Evolutionary conservation across 331 rosid genomes (phyloP).

Genomic region (Erythrophleum ivorense): DNA sequence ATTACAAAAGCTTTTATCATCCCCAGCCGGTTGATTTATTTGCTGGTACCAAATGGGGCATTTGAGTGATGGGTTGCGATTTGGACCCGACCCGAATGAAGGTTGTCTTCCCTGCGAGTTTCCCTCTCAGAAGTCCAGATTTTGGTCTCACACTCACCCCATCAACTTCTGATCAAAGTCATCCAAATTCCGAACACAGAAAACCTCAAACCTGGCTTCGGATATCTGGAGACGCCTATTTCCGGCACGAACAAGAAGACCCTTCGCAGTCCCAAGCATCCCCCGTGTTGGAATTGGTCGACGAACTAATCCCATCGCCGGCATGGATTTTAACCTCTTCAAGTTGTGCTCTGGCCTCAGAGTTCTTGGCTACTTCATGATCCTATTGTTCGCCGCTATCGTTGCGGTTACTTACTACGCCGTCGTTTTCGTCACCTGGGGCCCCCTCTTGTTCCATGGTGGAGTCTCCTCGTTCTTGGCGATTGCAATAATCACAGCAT

Average conservation of each 20-base stretch:
- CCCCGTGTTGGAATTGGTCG: slow-evolving; percentile 40
- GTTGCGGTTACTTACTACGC: slow-evolving; percentile 79
- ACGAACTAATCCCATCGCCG: slow-evolving; percentile 24
- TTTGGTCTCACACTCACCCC: neutral
- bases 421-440: slow-evolving; percentile 77
- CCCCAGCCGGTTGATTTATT: too few relatives aligned
- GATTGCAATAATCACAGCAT: slow-evolving; percentile 51
- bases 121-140: neutral
- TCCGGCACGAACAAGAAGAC: slow-evolving; percentile 55
- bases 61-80: neutral
- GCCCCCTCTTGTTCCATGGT: slow-evolving; percentile 62
- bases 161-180: neutral
- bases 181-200: neutral
- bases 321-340: slow-evolving; percentile 68
- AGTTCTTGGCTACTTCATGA: slow-evolving; percentile 81
- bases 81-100: slow-evolving; percentile 8
- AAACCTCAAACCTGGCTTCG: slow-evolving; percentile 69
- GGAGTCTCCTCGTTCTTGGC: slow-evolving; percentile 59
- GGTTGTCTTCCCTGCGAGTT: neutral
- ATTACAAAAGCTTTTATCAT: too few relatives aligned
- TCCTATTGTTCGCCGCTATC: slow-evolving; percentile 70
- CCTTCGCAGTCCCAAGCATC: slow-evolving; percentile 37
- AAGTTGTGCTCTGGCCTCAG: slow-evolving; percentile 81
- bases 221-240: slow-evolving; percentile 82
- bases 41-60: too few relatives aligned